Evolutionary conservation across 768 basidiomycete genomes (phyloP), one percentile per base, ranked within the genome.

Genomic region (Panaeolus cyanescens): DNA sequence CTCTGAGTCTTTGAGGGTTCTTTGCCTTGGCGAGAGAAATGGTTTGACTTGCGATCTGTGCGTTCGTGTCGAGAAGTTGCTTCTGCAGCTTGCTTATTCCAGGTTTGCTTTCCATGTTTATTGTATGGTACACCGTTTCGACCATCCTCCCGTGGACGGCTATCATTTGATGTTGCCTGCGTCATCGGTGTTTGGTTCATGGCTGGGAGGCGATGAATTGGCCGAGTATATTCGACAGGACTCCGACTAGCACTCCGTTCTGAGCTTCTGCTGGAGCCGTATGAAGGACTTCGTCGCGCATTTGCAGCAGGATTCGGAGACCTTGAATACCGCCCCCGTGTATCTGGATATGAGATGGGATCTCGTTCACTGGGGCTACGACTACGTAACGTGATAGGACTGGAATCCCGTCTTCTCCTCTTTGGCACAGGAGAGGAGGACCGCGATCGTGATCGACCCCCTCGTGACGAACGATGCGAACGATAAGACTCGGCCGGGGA

Each of bases 401-500:
- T 88, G 9, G 79, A 75, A 60, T 82, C 84, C 17, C 81, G 83
- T 69, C 87, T 87, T 19, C 78, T 77, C 45, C 45, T 50, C 15
- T 50, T 50, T 25, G 45, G 45, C 9, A 78, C 80, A 15, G 89
- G 88, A 22, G 90, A 87, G 59, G 74, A 69, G 33, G 85, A 87
- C 37, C 79, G 80, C 17, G 91, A 89, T 42, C 79, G 83, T 30
- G 89, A 90, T 33, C 85, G 88, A 60, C 45, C 45, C n/a, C 83
- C 86, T 45, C 83, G 80, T 50, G 87, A 88, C 22, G 89, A 90
- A 37, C 77, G 83, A 54, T 77, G 83, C 20, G 89, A 89, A 57
- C 83, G 84, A 62, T 80, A 81, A n/a, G 91, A 91, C 39, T 83
- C 86, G 10, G 85, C 76, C 12, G 86, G 87, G 9, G 88, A 87